Evolutionary conservation across 2,329 filamentous ascomycete species (phyloP).

Genomic region (Aspergillus japonicus): DNA sequence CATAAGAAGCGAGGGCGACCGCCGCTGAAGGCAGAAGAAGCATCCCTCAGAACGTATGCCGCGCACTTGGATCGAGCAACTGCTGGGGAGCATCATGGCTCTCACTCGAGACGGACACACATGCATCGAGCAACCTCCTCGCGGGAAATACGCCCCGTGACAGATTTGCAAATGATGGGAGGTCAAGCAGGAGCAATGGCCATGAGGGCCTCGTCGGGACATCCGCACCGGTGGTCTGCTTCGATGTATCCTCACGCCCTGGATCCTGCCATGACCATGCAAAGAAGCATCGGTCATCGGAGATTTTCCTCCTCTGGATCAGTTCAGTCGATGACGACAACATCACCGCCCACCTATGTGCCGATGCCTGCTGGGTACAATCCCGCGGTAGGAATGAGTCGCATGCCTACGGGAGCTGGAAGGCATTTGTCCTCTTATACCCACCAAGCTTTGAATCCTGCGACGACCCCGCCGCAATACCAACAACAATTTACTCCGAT

Average conservation of each 20-base stretch:
- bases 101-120: slow-evolving; percentile 23
- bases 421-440: slow-evolving; percentile 29
- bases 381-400: slow-evolving; percentile 23
- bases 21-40: slow-evolving; percentile 45
- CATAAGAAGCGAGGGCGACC: slow-evolving; percentile 49
- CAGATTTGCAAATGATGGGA: slow-evolving; percentile 34
- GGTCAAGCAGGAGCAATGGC: slow-evolving; percentile 21
- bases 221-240: slow-evolving; percentile 34
- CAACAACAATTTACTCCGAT: slow-evolving; percentile 28
- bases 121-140: slow-evolving; percentile 38
- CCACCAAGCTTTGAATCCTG: slow-evolving; percentile 28
- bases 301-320: slow-evolving; percentile 37
- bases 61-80: slow-evolving; percentile 27
- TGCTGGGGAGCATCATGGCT: slow-evolving; percentile 27
- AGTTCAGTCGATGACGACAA: slow-evolving; percentile 23
- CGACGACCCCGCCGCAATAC: slow-evolving; percentile 36
- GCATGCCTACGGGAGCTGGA: slow-evolving; percentile 24
- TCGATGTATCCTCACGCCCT: slow-evolving; percentile 31
- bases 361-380: slow-evolving; percentile 29
- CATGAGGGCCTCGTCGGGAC: slow-evolving; percentile 22
- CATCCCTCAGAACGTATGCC: slow-evolving; percentile 33
- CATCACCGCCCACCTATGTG: slow-evolving; percentile 27
- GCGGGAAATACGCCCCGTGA: slow-evolving; percentile 40
- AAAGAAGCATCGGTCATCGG: slow-evolving; percentile 26
- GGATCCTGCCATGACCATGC: slow-evolving; percentile 27